Evolutionary conservation across 2,329 filamentous ascomycete species (phyloP), one percentile per base, ranked within the genome.

Genomic region (Curvularia verruculosa): DNA sequence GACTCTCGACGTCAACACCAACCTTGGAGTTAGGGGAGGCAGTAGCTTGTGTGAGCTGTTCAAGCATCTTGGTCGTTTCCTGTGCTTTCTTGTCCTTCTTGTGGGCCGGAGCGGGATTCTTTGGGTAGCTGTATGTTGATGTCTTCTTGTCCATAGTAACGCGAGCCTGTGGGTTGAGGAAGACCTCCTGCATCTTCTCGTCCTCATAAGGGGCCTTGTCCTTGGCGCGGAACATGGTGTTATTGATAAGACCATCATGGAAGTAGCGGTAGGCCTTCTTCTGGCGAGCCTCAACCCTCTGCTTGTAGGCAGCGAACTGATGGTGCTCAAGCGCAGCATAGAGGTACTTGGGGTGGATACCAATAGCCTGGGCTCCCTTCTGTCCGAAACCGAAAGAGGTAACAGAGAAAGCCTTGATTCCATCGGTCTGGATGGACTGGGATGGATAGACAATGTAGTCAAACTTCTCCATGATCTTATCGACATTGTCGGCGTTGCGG

Each of bases 321-420:
- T 88, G 82, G 79, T 94, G 86, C 73, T 98, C 94, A 49, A 99
- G 89, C n/a, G 91, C 89, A 47, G 95, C 95, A 70, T 89, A 99
- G 56, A 99, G 86, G 79, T 98, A 99, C 80, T 90, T 94, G 73
- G 96, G 92, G 77, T 99, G 95, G 50, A 99, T 89, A 83, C 94
- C 95, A 72, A 99, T 96, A 41, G 90, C 94, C 79, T 99, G 96
- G 24, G 95, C 91, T 74, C 95, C 95, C 87, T 99, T 99, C 80
- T 99, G 95, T 68, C 95, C 95, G 83, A 99, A 99, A 79, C 95
- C 95, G 78, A 99, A 99, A 0, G 96, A 99, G 6, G 96, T 99
- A 63, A 99, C 92, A 1, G 92, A 96, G 85, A 99, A 98, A 13
- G 95, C 96, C 82, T 98, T 99, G 83, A 99, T 85, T 63, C 95